Evolutionary conservation across 805 yeast genomes (phyloP).

Genomic region (Ogataea sp.): DNA sequence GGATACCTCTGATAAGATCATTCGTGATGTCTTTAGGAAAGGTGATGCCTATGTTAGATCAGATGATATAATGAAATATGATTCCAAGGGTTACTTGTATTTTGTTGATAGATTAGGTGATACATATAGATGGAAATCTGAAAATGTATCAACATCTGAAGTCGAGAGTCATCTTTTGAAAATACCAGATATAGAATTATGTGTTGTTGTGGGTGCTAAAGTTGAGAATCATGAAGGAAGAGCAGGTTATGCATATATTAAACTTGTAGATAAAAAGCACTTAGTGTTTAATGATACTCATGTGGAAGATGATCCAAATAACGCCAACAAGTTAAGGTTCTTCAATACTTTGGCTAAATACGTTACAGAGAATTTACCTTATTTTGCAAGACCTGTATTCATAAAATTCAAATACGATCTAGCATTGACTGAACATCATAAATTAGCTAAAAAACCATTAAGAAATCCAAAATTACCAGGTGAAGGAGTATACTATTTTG

Average conservation of each 20-base stretch:
- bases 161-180: constrained; percentile 63
- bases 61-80: constrained; percentile 67
- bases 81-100: constrained; percentile 54
- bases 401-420: constrained; percentile 51
- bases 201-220: constrained; percentile 71
- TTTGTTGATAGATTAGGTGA: constrained; percentile 86
- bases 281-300: constrained; percentile 18
- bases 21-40: constrained; percentile 56
- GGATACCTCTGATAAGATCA: constrained; percentile 63
- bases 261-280: constrained; percentile 22
- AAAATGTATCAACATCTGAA: constrained; percentile 81
- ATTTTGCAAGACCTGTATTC: constrained; percentile 72
- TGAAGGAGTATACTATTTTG: constrained; percentile 16
- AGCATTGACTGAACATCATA: constrained; percentile 65
- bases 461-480: constrained; percentile 61
- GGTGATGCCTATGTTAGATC: constrained; percentile 84
- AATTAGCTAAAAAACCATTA: constrained; percentile 55
- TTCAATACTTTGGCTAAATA: constrained; percentile 27
- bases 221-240: constrained; percentile 82
- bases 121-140: constrained; percentile 88
- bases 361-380: constrained; percentile 44
- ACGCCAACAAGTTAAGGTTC: constrained; percentile 18
- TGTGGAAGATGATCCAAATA: no score
- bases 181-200: constrained; percentile 38
- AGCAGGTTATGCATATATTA: constrained; percentile 79